These are phyloP conservation scores for Cutaneotrichosporon sp. DNA, from an alignment of 1,284 basidiomycete species.

Conservation along the genomic window DNA sequence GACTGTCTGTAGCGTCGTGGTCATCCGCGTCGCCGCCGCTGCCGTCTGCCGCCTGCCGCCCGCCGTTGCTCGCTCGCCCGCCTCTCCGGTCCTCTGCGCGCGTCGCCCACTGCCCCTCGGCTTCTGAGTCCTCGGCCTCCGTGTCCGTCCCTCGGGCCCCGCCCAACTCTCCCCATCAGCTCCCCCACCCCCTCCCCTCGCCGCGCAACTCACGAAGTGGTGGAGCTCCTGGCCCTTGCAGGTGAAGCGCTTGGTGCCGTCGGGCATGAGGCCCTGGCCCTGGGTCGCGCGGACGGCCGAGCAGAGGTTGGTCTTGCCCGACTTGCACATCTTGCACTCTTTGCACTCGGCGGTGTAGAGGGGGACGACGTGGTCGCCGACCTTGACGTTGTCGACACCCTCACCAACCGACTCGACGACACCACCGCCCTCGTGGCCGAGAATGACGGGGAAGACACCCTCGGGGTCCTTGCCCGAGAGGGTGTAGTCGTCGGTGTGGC, in stretches of 20 bases:
- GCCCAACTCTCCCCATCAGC: too few species aligned
- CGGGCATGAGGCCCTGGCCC: conserved; percentile 96
- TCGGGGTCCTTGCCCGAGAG: conserved; percentile 96
- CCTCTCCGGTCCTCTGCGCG: too few species aligned
- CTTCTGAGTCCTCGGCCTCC: too few species aligned
- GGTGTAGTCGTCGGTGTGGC: conserved; percentile 97
- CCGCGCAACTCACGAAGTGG: conserved; percentile 73
- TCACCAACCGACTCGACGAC: conserved; percentile 89
- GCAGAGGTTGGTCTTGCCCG: conserved; percentile 97
- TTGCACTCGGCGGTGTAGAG: conserved; percentile 94
- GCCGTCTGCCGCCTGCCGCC: too few species aligned
- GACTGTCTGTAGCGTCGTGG: background rate
- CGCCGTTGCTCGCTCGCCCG: too few species aligned
- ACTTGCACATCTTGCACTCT: conserved; percentile 98
- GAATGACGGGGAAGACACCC: conserved; percentile 92
- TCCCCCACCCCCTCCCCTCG: too few species aligned
- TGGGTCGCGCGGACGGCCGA: conserved; percentile 89
- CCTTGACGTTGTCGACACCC: conserved; percentile 82
- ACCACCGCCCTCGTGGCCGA: conserved; percentile 73
- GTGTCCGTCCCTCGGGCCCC: too few species aligned
- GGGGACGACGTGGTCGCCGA: conserved; percentile 91
- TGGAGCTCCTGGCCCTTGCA: conserved; percentile 83
- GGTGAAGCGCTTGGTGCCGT: conserved; percentile 86
- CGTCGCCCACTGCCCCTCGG: too few species aligned
- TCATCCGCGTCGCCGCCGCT: background rate